Conservation (phyloP, 768 basidiomycete species). For the Phallus indusiatus region DNA sequence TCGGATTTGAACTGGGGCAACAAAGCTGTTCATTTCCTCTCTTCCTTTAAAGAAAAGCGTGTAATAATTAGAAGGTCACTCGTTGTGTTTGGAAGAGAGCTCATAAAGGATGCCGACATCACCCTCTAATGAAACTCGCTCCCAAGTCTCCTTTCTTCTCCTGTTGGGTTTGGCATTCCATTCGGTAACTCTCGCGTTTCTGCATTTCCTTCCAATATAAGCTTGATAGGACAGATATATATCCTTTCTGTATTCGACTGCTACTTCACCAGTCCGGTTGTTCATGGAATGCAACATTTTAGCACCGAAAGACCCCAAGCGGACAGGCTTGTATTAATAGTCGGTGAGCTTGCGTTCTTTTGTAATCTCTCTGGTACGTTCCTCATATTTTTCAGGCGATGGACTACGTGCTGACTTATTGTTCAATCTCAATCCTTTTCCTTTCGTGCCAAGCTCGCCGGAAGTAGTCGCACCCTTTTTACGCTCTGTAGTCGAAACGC, state of each 20-base stretch:
- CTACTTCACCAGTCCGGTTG: slow-evolving; percentile 79
- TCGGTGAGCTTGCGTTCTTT: slow-evolving; percentile 39
- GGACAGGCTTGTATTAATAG: slow-evolving; percentile 69
- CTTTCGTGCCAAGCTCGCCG: slow-evolving; percentile 34
- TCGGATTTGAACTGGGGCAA: not conserved
- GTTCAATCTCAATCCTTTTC: slow-evolving; percentile 55
- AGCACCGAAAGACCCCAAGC: slow-evolving; percentile 39
- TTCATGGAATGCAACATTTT: slow-evolving; percentile 62
- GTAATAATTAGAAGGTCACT: too few species aligned
- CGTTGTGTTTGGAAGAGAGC: not conserved
- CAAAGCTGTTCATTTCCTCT: not conserved
- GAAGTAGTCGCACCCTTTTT: slow-evolving; percentile 66
- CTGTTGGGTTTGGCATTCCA: slow-evolving; percentile 68
- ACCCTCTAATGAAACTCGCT: not conserved
- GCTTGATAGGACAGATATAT: slow-evolving; percentile 1
- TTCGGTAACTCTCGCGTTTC: slow-evolving; percentile 26
- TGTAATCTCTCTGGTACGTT: not conserved
- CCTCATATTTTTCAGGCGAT: slow-evolving; percentile 45
- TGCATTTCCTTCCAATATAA: not conserved
- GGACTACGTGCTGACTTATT: slow-evolving; percentile 77
- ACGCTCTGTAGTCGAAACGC: slow-evolving; percentile 50
- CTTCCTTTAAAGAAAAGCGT: not conserved
- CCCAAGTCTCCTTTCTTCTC: slow-evolving; percentile 22
- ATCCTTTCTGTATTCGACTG: slow-evolving; percentile 53
- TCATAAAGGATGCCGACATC: not conserved